phyloP scores from a whole-genome alignment of 805 yeast species.

The Saccharomycopsis javanensis region DNA sequence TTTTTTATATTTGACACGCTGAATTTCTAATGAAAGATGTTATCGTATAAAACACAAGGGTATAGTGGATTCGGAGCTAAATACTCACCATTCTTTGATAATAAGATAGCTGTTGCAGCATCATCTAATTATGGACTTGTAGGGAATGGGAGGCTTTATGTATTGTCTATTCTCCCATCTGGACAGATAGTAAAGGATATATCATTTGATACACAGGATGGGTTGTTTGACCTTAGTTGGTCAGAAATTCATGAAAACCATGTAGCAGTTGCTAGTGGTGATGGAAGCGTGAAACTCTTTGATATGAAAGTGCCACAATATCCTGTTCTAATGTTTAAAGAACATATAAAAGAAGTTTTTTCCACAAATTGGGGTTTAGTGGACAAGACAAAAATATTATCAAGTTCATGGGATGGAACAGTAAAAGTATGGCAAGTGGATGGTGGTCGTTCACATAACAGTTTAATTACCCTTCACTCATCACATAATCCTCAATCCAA shows the following conservation, averaged over 20 bases:
- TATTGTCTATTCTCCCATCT: slow-evolving; percentile 55
- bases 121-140: slow-evolving; percentile 91
- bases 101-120: slow-evolving; percentile 79
- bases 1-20: no score
- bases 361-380: slow-evolving; percentile 65
- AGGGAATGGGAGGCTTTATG: slow-evolving; percentile 79
- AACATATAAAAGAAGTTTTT: slow-evolving; percentile 69
- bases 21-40: no score
- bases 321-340: slow-evolving; percentile 68
- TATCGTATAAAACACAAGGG: slow-evolving; percentile 64
- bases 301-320: slow-evolving; percentile 59
- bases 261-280: slow-evolving; percentile 75
- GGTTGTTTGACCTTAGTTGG: slow-evolving; percentile 83
- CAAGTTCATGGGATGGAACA: slow-evolving; percentile 90
- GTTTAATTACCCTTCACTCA: slow-evolving; percentile 44
- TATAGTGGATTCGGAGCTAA: slow-evolving; percentile 80
- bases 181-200: slow-evolving; percentile 52
- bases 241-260: slow-evolving; percentile 87
- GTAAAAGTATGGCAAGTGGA: slow-evolving; percentile 54
- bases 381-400: slow-evolving; percentile 57
- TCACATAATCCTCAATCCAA: slow-evolving; percentile 17
- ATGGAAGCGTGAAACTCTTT: slow-evolving; percentile 76
- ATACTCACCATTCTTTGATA: slow-evolving; percentile 88
- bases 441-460: slow-evolving; percentile 35
- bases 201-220: slow-evolving; percentile 85